Evolutionary conservation across 2,329 filamentous ascomycete genomes (phyloP), one percentile per base, ranked within the genome.

Genomic region (Phaeophleospora eucalypticola): DNA sequence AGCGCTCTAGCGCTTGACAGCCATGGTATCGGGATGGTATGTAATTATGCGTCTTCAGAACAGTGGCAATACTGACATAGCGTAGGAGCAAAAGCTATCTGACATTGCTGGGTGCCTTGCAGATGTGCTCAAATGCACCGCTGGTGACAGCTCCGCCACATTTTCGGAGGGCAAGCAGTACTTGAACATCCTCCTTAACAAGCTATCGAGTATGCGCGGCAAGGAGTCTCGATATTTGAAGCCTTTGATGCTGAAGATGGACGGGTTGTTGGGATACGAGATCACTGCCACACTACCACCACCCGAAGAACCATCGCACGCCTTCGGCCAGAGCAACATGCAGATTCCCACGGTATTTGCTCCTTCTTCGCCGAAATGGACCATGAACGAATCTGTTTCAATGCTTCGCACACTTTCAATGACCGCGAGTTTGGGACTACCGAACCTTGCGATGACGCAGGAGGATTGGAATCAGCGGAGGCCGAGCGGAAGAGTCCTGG

Each of bases 1-100:
- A 63, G 50, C 15, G 47, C 54, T 7, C 43, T 58, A n/a, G 61
- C 61, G 4, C 41, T 67, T 17, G 60, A 67, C 35, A 61, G 58
- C 14, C 64, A 67, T 49, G 64, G 64, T 21, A 67, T 67, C 33
- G 64, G 64, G 17, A 67, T 67, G 63, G 63, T 62, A 48, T 54
- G 57, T 51, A 32, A 2, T n/a, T 19, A 6, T 12, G 4, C 14
- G 18, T 24, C 24, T 21, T 15, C 15, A 12, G 20, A 27, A 12
- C 20, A 19, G n/a, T 7, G 10, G 6, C 27, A 4, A 21, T 37
- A 43, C 57, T 59, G 16, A 59, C 41, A 19, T 21, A 19, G 4
- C 37, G 12, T 40, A 65, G 63, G 63, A 67, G 48, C 64, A 67
- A 45, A 67, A 67, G 46, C 53, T 67, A 8, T 63, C 59, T 12